Evolutionary conservation across 192 early-diverging fungal genomes (phyloP), one percentile per base, ranked within the genome.

Genomic region (Neocallimastix lanati): DNA sequence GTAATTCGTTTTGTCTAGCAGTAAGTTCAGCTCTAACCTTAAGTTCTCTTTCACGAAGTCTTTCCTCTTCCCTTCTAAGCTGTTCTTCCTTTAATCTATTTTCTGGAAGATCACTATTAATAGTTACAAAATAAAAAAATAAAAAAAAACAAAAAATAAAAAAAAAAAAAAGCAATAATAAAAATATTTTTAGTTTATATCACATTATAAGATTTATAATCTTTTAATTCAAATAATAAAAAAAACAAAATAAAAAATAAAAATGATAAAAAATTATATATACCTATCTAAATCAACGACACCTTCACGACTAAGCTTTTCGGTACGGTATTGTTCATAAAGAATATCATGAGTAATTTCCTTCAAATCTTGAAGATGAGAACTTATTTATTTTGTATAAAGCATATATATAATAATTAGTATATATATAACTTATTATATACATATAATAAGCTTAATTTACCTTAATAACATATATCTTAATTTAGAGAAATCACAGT

Each of bases 341-440:
- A 90, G 83, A 79, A 88, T 80, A 81, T 90, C 88, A 79, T 91
- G 86, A 33, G 90, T 91, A 85, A 90, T 90, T 78, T 91, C 90
- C 80, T 90, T 90, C 30, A 91, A 82, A 78, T 90, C 88, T 78
- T 90, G 87, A 81, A 91, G 84, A 79, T 99, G 98, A 81, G 96
- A 96, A 87, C 96, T 96, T 77, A 28, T n/a, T n/a, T n/a, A n/a
- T n/a, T n/a, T n/a, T n/a, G n/a, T n/a, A n/a, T n/a, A n/a, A n/a
- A n/a, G n/a, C n/a, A n/a, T n/a, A n/a, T n/a, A n/a, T n/a, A n/a
- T n/a, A n/a, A n/a, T n/a, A n/a, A n/a, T n/a, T n/a, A n/a, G n/a
- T n/a, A n/a, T n/a, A n/a, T n/a, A n/a, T n/a, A n/a, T n/a, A n/a
- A n/a, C n/a, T n/a, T n/a, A n/a, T n/a, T n/a, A n/a, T n/a, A n/a